Evolutionary conservation across 768 basidiomycete species (phyloP), one percentile per base, ranked within the genome.

Genomic region (Rhodosporidiobolus odoratus): DNA sequence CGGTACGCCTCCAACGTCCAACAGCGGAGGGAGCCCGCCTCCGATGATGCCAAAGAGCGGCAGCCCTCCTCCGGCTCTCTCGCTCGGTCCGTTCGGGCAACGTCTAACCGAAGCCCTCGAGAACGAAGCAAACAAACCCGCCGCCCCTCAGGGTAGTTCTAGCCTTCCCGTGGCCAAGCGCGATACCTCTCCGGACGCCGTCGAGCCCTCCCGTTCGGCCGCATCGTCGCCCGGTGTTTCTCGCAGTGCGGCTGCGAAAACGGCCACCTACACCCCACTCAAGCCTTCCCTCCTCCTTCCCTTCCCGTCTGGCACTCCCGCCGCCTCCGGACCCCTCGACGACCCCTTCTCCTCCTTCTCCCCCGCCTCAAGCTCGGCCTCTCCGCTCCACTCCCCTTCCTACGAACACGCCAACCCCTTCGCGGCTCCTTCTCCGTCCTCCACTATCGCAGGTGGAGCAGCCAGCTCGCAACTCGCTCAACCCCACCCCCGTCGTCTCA

Each of bases 111-210:
- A 67, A 34, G 71, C 63, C n/a, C 66, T 65, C 53, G 66, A 68
- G 58, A 61, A 58, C 48, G 69, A 71, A 40, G 69, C 69, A 48
- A 71, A 37, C 65, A 66, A 66, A 30, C 15, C 62, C 62, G 16
- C 52, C 58, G 9, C 58, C 58, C n/a, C 58, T 66, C 48, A 32
- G 58, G 37, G 5, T 13, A 6, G 40, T 27, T 19, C 9, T 19
- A 10, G n/a, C 23, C 23, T 34, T 35, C 9, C 19, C 50, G 27
- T 16, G 3, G 57, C 7, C 0, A 5, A 8, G 38, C 32, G 38
- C n/a, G 57, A 34, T 13, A 25, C 23, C n/a, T 6, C 54, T 17
- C 38, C 37, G 8, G 41, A 27, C 62, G 19, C 21, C 25, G 50
- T 43, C 15, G 23, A 38, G 21, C 27, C 12, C 30, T 13, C 41